Percentiles rank a stretch among this genome's conserved stretches.
Conservation (phyloP, 495 filamentous ascomycete genomes). For the Daldinia bambusicola region DNA sequence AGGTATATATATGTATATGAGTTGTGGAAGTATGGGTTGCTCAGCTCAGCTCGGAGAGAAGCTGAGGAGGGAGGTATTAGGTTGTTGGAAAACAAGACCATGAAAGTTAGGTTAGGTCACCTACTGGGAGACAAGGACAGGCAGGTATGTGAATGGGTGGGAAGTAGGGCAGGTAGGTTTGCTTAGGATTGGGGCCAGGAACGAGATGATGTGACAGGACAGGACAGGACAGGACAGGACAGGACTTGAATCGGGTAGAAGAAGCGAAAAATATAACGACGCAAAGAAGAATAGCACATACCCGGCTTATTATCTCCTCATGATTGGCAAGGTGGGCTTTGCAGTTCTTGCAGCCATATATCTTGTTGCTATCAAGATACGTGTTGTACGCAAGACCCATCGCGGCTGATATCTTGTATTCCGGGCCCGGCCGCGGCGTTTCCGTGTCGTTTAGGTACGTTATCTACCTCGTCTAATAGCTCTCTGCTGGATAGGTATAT, state of each 20-base stretch:
- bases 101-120: too few relatives aligned
- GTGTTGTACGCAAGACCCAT: slow-evolving; percentile 98
- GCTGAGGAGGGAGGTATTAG: too few relatives aligned
- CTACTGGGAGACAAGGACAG: too few relatives aligned
- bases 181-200: too few relatives aligned
- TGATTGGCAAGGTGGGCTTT: slow-evolving; percentile 95
- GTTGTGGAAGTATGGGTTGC: too few relatives aligned
- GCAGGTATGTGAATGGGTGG: background rate
- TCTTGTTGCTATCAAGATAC: slow-evolving; percentile 87
- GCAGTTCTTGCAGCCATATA: slow-evolving; percentile 96
- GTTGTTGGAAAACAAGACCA: too few relatives aligned
- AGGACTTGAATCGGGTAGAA: background rate
- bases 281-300: slow-evolving; percentile 55
- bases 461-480: background rate
- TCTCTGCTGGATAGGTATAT: background rate
- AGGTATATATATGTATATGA: too few relatives aligned
- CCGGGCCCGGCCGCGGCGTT: slow-evolving; percentile 5
- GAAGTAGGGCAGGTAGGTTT: background rate
- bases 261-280: slow-evolving; percentile 4
- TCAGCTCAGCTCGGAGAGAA: too few relatives aligned
- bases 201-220: background rate
- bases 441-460: background rate
- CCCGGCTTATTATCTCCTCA: slow-evolving; percentile 94
- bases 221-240: too few relatives aligned
- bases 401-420: slow-evolving; percentile 38